Conservation (phyloP, 2,329 filamentous ascomycete species). For the Colletotrichum sp. region DNA sequence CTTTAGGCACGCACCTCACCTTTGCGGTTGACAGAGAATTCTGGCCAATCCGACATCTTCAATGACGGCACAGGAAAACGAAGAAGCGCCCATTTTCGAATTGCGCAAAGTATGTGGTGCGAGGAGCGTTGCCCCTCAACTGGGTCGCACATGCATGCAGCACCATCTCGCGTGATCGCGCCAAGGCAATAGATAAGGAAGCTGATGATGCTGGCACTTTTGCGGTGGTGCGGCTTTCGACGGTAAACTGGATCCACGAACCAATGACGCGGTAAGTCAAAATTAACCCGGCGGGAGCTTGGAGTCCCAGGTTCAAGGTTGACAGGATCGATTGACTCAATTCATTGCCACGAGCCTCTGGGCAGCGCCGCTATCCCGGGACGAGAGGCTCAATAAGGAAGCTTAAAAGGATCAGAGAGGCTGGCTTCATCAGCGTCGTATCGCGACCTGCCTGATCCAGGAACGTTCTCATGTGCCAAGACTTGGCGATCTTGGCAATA, state of each 20-base stretch:
- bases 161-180: constrained; percentile 4
- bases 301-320: background rate
- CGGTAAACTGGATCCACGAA: background rate
- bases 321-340: background rate
- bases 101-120: background rate
- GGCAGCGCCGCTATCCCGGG: background rate
- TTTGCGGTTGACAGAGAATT: no score
- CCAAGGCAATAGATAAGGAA: constrained; percentile 15
- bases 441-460: constrained; percentile 9
- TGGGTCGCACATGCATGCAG: background rate
- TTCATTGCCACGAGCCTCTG: background rate
- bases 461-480: constrained; percentile 2
- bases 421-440: background rate
- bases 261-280: background rate
- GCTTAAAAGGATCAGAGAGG: background rate
- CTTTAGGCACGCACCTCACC: no score
- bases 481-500: background rate
- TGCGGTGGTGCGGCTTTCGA: background rate
- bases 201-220: background rate
- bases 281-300: background rate
- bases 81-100: no score
- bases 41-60: no score
- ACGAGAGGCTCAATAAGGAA: constrained; percentile 5
- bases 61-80: no score
- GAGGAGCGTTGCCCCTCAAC: background rate